Evolutionary conservation across 169 alveolate genomes (phyloP).

Genomic region (Plasmodium reichenowi): DNA sequence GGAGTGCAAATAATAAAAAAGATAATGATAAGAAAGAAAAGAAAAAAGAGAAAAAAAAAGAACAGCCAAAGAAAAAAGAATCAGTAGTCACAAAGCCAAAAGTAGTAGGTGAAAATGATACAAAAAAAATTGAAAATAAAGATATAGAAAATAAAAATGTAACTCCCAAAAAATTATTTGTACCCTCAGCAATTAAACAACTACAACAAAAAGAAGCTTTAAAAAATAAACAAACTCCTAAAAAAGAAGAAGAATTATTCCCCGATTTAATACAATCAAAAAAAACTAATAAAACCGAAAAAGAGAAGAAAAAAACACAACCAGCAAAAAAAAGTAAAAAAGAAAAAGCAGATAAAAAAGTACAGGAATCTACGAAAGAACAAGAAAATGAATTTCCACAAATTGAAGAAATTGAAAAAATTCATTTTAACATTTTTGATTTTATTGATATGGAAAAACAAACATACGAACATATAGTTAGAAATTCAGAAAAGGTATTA

Average conservation of each 20-base stretch:
- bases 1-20: constrained; percentile 29
- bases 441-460: constrained; percentile 39
- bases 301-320: constrained; percentile 58
- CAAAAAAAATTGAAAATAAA: constrained; percentile 4
- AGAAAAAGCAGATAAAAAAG: constrained; percentile 35
- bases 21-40: constrained; percentile 19
- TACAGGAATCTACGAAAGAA: constrained; percentile 27
- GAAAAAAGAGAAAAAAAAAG: constrained; percentile 15
- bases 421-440: constrained; percentile 64
- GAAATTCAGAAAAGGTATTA: constrained; percentile 62
- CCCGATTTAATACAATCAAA: constrained; percentile 64
- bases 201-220: background rate
- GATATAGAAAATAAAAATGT: background rate
- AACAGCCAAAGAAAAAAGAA: constrained; percentile 18
- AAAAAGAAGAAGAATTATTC: constrained; percentile 36
- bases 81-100: background rate
- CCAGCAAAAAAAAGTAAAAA: constrained; percentile 58
- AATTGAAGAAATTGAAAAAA: constrained; percentile 60
- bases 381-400: constrained; percentile 46
- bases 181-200: constrained; percentile 35
- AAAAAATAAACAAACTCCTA: background rate
- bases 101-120: background rate
- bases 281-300: constrained; percentile 49
- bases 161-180: constrained; percentile 33
- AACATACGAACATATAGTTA: constrained; percentile 52